Base-by-base conservation (phyloP, 768 basidiomycete species). In the Candolleomyces aberdarensis region DNA sequence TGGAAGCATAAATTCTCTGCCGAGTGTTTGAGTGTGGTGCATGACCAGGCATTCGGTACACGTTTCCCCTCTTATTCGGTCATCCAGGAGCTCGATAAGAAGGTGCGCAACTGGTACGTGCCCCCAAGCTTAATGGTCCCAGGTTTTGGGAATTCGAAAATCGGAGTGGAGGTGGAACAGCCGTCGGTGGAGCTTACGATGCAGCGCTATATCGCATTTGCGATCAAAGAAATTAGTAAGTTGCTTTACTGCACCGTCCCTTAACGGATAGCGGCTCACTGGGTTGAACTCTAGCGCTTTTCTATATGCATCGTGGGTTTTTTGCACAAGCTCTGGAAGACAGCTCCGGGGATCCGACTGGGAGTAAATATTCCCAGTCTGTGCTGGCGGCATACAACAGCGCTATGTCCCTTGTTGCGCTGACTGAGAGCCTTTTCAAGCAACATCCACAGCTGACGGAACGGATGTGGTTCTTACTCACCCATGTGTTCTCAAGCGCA, bases 271-370 rank as follows among this genome's bases (percentile, higher is more conserved):
- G 36, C 22, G 57, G 61, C 54, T 43, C 47, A 31, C 22, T 26
- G 31, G 3, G 13, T 20, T 32, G 54, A 48, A 62, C 19, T 54
- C 62, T 8, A 88, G 87, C 84, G 13, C 70, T 88, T 31, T 87
- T 89, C 66, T 89, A 89, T 65, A 85, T 90, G 79, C 87, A 90
- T 71, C 80, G 88, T 52, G 87, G 86, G 6, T 90, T 86, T 76
- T 90, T 90, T 67, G 87, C 86, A 1, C 83, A 84, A 59, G 87
- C 87, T 0, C 70, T 90, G 58, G 85, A 86, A 65, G 87, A 88
- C 62, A 80, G 71, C 59, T 83, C 85, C 0, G 73, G 70, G 7
- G 87, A 90, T 69, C 86, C 87, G 5, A 83, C 89, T 75, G 83
- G 85, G 3, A 86, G 85, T 76, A 87, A 83, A 68, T 90, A 84